Base-by-base conservation (phyloP, 2,329 filamentous ascomycete genomes). In the Monilinia aucupariae region DNA sequence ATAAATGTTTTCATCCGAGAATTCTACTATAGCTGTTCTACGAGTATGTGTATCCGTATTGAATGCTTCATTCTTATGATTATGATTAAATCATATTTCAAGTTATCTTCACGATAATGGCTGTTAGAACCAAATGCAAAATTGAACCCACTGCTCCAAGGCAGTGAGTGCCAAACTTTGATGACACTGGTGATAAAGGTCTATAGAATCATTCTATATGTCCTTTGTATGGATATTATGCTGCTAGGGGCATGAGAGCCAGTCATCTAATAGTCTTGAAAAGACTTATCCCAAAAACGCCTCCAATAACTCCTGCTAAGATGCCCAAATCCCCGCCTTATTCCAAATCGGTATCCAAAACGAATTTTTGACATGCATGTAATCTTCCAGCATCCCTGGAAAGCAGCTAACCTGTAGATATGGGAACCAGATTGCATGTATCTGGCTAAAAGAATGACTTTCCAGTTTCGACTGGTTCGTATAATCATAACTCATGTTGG, bases 331-430 rank as follows among this genome's bases (percentile, higher is more conserved):
- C 10, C 10, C 59, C 39, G 10, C 59, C 49, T n/a, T 47, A 30
- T 54, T 30, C 49, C 49, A 54, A 47, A 25, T 54, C 22, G 39
- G n/a, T 61, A 55, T 61, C 59, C 49, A 55, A 52, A 48, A 55
- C 30, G 22, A 47, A 61, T 30, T 43, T 59, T 30, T 62, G 41
- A 55, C 51, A 25, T 62, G 34, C 25, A 63, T 52, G 3, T 32
- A 50, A 43, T 52, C 47, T 59, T 8, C 45, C 55, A 39, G 43
- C 30, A 17, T 37, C 25, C n/a, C 22, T 50, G 22, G 15, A 27
- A 59, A 49, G 30, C 37, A 49, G 30, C 37, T 37, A 45, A 22
- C 15, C 30, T n/a, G 13, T 25, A 17, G 6, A 39, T 27, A n/a
- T 37, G 8, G 34, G n/a, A 61, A 22, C 37, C 59, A 61, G 34